Percentiles rank a stretch among this genome's conserved stretches.
phyloP scores from a whole-genome alignment of 1,284 basidiomycete species.

The Lentinus polychrous region DNA sequence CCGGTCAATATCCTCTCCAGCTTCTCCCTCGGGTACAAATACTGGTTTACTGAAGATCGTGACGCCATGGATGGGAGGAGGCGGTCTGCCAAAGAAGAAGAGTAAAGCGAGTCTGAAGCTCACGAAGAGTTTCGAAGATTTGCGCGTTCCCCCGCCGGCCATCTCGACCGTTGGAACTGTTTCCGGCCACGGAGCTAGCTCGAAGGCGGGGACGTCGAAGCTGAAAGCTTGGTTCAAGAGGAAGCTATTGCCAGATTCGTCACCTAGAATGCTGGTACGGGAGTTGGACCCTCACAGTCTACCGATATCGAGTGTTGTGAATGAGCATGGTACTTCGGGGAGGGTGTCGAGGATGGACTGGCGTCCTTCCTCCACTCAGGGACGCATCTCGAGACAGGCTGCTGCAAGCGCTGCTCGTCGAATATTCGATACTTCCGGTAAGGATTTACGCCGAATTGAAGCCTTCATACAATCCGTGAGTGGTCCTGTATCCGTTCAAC shows the following conservation, averaged over 20 bases:
- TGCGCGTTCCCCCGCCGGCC: conserved; percentile 6
- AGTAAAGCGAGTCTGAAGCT: conserved; percentile 15
- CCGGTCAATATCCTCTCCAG: not conserved
- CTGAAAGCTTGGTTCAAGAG: conserved; percentile 60
- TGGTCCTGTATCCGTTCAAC: conserved; percentile 1
- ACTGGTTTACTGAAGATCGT: conserved; percentile 1
- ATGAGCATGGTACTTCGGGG: not conserved
- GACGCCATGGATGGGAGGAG: conserved; percentile 10
- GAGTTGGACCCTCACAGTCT: conserved; percentile 1
- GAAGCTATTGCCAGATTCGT: conserved; percentile 37
- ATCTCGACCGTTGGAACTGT: no score
- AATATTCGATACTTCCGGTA: conserved; percentile 42
- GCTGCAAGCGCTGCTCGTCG: conserved; percentile 4
- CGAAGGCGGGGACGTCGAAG: conserved; percentile 31
- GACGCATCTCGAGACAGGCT: not conserved
- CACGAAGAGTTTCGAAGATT: conserved; percentile 5
- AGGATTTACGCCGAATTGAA: conserved; percentile 47
- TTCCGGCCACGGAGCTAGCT: not conserved
- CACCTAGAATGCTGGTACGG: conserved; percentile 26
- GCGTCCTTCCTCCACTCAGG: no score
- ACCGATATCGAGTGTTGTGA: conserved; percentile 4
- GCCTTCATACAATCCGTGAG: conserved; percentile 39
- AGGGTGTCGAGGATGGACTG: no score
- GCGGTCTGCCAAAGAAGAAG: conserved; percentile 11
- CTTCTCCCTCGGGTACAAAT: not conserved